Evolutionary conservation across 2,329 filamentous ascomycete genomes (phyloP).

Genomic region (Exophiala viscosa): DNA sequence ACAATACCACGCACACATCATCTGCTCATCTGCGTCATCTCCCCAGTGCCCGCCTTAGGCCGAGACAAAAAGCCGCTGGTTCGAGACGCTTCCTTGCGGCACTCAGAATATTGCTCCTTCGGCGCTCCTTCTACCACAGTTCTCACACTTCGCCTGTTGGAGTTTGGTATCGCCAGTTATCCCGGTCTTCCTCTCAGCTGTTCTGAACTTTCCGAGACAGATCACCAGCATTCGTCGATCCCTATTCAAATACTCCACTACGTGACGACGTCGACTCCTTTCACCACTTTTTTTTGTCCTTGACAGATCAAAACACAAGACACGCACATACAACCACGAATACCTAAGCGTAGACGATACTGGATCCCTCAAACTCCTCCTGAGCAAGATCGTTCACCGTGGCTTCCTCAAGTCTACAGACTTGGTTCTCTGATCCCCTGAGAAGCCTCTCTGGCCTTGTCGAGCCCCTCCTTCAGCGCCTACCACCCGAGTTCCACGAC

Average conservation of each 20-base stretch:
- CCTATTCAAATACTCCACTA: conserved; percentile 1
- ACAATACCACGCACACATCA: no score
- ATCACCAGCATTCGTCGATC: neutral
- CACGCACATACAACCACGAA: conserved; percentile 4
- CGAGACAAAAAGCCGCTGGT: no score
- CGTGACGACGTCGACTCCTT: neutral
- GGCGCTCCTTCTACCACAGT: no score
- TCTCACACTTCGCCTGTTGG: no score
- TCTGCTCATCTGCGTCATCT: no score
- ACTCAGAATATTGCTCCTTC: no score
- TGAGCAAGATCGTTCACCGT: conserved; percentile 21
- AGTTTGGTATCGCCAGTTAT: no score
- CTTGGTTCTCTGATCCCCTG: conserved; percentile 20
- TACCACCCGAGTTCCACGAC: conserved; percentile 18
- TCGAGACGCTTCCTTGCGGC: no score
- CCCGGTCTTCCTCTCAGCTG: no score
- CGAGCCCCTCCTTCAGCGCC: conserved; percentile 12
- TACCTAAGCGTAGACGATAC: neutral
- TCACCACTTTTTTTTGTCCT: conserved; percentile 5
- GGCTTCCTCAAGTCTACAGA: conserved; percentile 25
- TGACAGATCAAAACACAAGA: neutral
- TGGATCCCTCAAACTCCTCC: neutral
- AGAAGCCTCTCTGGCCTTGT: conserved; percentile 16
- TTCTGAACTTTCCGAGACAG: neutral
- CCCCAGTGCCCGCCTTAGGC: no score